These are phyloP conservation scores for Huntiella bhutanensis DNA, from an alignment of 2,329 filamentous ascomycete species.

Conservation along the genomic window DNA sequence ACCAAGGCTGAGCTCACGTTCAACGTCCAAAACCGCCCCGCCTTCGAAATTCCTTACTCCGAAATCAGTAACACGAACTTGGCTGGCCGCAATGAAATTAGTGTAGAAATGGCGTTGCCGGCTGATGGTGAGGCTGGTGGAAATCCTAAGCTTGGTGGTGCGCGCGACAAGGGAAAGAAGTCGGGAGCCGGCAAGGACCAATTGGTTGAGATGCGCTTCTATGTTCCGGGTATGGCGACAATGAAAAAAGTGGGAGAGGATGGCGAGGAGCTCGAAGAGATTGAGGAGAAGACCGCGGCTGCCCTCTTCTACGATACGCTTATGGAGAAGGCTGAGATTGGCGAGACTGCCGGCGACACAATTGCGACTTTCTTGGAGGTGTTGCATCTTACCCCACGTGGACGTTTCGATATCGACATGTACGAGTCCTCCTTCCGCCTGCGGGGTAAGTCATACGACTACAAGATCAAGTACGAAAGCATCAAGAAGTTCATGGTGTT, in stretches of 20 bases:
- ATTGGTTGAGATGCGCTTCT: constrained; percentile 96
- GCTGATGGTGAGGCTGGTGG: constrained; percentile 51
- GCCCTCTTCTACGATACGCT: constrained; percentile 96
- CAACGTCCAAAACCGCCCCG: constrained; percentile 89
- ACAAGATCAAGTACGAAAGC: constrained; percentile 96
- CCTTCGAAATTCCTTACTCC: constrained; percentile 91
- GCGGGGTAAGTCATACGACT: constrained; percentile 97
- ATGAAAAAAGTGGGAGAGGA: constrained; percentile 41
- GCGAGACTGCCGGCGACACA: constrained; percentile 94
- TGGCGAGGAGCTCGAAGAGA: constrained; percentile 47
- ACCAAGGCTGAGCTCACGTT: constrained; percentile 87
- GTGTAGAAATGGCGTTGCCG: constrained; percentile 76
- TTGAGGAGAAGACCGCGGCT: constrained; percentile 85
- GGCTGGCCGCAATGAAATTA: constrained; percentile 92
- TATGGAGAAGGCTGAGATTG: constrained; percentile 97
- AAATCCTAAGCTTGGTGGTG: constrained; percentile 50
- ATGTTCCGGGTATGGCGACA: constrained; percentile 79
- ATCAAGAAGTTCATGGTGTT: constrained; percentile 99
- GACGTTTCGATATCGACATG: constrained; percentile 98
- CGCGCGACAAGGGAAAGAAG: constrained; percentile 64
- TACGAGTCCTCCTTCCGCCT: constrained; percentile 95
- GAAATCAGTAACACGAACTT: constrained; percentile 97
- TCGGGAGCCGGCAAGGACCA: constrained; percentile 78
- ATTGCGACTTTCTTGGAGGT: constrained; percentile 95
- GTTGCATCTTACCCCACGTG: constrained; percentile 80